Percentiles rank a stretch among this genome's conserved stretches.
These are phyloP conservation scores for Pythium monospermum DNA, from an alignment of 352 stramenopile genomes.

Conservation along the genomic window DNA sequence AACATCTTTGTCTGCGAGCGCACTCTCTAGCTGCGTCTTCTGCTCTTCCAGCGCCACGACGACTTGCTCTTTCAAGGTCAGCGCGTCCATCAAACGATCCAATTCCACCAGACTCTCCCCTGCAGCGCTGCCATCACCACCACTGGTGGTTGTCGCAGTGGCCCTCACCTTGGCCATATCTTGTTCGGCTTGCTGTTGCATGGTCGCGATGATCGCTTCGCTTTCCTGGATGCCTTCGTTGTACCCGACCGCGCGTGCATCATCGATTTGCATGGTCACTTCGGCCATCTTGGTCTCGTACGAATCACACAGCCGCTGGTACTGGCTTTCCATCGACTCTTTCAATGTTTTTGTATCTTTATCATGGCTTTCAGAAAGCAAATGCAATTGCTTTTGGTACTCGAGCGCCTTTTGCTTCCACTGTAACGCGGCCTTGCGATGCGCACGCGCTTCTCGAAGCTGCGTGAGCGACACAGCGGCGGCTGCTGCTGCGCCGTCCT, in stretches of 20 bases:
- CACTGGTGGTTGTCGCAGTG: neutral
- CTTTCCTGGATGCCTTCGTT: constrained; percentile 76
- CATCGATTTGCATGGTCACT: constrained; percentile 71
- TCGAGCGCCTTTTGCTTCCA: constrained; percentile 71
- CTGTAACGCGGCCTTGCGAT: constrained; percentile 39
- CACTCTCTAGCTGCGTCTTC: constrained; percentile 10
- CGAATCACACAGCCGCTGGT: constrained; percentile 57
- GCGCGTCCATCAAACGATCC: constrained; percentile 12
- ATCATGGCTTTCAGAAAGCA: constrained; percentile 33
- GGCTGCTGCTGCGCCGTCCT: too few relatives aligned
- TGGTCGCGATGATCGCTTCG: constrained; percentile 58
- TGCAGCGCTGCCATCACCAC: neutral
- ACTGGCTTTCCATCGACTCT: constrained; percentile 48
- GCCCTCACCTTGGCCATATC: constrained; percentile 22
- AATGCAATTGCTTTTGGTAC: constrained; percentile 50
- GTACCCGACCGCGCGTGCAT: constrained; percentile 57
- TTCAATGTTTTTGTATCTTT: constrained; percentile 43
- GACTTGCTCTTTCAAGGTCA: constrained; percentile 20
- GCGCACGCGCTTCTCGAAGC: constrained; percentile 32
- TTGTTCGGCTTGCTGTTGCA: constrained; percentile 43
- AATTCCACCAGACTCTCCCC: constrained; percentile 10
- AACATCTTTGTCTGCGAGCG: constrained; percentile 9
- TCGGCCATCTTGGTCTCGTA: constrained; percentile 74
- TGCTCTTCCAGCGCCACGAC: constrained; percentile 15
- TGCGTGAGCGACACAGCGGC: constrained; percentile 33